A percentile compares a stretch with the other conserved stretches of the same genome.
These are phyloP conservation scores for Cercospora berteroae DNA, from an alignment of 2,329 filamentous ascomycete genomes.

Conservation along the genomic window DNA sequence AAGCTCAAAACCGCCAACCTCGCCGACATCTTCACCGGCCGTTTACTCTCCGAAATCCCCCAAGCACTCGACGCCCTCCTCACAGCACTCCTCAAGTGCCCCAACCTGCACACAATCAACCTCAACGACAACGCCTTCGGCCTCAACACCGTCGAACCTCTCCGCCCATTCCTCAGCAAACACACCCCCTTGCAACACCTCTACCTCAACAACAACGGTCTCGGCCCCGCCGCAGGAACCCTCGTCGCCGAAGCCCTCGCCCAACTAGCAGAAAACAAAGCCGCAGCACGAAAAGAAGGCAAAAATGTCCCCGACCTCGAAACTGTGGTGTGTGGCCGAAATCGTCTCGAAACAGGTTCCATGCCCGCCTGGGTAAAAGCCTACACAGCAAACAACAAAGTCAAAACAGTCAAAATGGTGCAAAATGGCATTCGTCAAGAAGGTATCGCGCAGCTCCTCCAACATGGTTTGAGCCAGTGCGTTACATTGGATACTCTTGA, in stretches of 20 bases:
- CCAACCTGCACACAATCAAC: slow-evolving; percentile 85
- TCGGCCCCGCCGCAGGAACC: slow-evolving; percentile 87
- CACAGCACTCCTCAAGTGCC: slow-evolving; percentile 79
- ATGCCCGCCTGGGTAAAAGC: slow-evolving; percentile 94
- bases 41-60: slow-evolving; percentile 90
- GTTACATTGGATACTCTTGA: slow-evolving; percentile 72
- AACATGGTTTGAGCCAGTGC: slow-evolving; percentile 72
- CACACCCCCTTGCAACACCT: slow-evolving; percentile 91
- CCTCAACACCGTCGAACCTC: slow-evolving; percentile 86
- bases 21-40: slow-evolving; percentile 95
- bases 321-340: slow-evolving; percentile 95
- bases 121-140: slow-evolving; percentile 98
- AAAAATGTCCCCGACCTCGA: slow-evolving; percentile 75
- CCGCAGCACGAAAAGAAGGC: slow-evolving; percentile 68
- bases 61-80: slow-evolving; percentile 82
- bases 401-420: slow-evolving; percentile 91
- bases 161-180: slow-evolving; percentile 84
- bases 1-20: slow-evolving; percentile 73
- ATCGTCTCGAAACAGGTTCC: slow-evolving; percentile 90
- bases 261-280: slow-evolving; percentile 79
- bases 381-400: slow-evolving; percentile 74
- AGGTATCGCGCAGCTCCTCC: slow-evolving; percentile 78
- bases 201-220: slow-evolving; percentile 96
- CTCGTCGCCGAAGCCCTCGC: slow-evolving; percentile 85
- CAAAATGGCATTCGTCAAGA: slow-evolving; percentile 97